phyloP scores from a whole-genome alignment of 1,139 yeast genomes.

The Magnusiomyces paraingens region DNA sequence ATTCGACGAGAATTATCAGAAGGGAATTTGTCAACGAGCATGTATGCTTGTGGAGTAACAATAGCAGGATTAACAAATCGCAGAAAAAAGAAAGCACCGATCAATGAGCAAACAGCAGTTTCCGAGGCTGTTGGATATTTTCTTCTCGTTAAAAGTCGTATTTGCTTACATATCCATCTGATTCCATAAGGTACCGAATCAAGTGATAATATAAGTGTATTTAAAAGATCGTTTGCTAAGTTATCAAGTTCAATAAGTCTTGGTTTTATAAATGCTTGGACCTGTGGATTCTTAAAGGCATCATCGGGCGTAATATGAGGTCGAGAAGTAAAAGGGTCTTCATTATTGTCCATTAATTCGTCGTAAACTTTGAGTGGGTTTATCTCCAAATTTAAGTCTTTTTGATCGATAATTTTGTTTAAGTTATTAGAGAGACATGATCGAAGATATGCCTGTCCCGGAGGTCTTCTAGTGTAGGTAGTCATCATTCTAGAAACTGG shows the following conservation, averaged over 20 bases:
- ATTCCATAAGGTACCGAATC: constrained; percentile 64
- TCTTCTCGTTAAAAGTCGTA: constrained; percentile 53
- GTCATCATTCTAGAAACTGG: constrained; percentile 41
- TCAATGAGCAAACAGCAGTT: constrained; percentile 46
- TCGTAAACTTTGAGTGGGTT: constrained; percentile 36
- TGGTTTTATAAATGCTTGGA: constrained; percentile 30
- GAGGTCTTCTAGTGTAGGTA: constrained; percentile 39
- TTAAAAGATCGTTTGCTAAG: constrained; percentile 54
- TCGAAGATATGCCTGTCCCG: constrained; percentile 39
- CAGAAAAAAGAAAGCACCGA: constrained; percentile 82
- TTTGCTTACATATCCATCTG: constrained; percentile 65
- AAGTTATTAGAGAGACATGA: constrained; percentile 32
- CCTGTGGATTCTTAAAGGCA: constrained; percentile 30
- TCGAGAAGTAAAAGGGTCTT: constrained; percentile 19
- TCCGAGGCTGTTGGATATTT: constrained; percentile 59
- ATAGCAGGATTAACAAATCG: constrained; percentile 88
- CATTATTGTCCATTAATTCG: constrained; percentile 27
- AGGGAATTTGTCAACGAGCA: constrained; percentile 36
- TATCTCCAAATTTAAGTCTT: constrained; percentile 33
- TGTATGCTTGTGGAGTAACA: constrained; percentile 76
- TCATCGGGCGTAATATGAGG: constrained; percentile 31
- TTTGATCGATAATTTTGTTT: constrained; percentile 30
- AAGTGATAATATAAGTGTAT: constrained; percentile 52
- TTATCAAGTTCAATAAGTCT: constrained; percentile 35
- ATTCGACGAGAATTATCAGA: constrained; percentile 55